These are phyloP conservation scores for Candida dajiaensis DNA, from an alignment of 805 yeast species.

Conservation along the genomic window DNA sequence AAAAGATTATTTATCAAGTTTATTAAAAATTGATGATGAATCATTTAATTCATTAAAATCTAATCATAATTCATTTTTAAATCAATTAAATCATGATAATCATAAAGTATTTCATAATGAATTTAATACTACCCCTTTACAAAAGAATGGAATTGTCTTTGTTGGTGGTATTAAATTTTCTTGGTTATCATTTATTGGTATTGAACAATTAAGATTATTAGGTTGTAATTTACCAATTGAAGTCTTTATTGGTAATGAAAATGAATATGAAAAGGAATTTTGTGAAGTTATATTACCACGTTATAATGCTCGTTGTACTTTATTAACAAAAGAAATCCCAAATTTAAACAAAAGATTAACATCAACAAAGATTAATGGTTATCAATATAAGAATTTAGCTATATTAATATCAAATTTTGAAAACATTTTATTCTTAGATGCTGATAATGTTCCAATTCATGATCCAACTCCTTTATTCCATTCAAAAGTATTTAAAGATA, in stretches of 20 bases:
- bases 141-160: slow-evolving; percentile 56
- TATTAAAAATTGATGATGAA: slow-evolving; percentile 35
- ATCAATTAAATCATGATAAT: slow-evolving; percentile 29
- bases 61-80: slow-evolving; percentile 33
- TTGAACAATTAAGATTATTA: slow-evolving; percentile 52
- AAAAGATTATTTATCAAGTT: slow-evolving; percentile 37
- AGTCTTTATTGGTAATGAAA: slow-evolving; percentile 56
- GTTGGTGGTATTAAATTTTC: slow-evolving; percentile 77
- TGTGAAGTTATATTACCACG: slow-evolving; percentile 56
- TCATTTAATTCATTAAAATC: slow-evolving; percentile 30
- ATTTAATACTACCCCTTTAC: slow-evolving; percentile 17
- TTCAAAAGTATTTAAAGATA: slow-evolving; percentile 35
- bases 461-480: slow-evolving; percentile 49
- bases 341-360: slow-evolving; percentile 42
- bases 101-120: slow-evolving; percentile 27
- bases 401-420: slow-evolving; percentile 65
- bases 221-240: slow-evolving; percentile 68
- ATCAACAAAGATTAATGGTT: slow-evolving; percentile 46
- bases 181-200: slow-evolving; percentile 59
- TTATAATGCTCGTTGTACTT: slow-evolving; percentile 57
- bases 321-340: slow-evolving; percentile 49
- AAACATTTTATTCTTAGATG: slow-evolving; percentile 61
- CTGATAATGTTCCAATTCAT: slow-evolving; percentile 64
- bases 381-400: slow-evolving; percentile 63
- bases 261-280: slow-evolving; percentile 62